A percentile compares a stretch with the other conserved stretches of the same genome.
Conservation (phyloP, 257 asterid genomes). For the Solanum phureja region DNA sequence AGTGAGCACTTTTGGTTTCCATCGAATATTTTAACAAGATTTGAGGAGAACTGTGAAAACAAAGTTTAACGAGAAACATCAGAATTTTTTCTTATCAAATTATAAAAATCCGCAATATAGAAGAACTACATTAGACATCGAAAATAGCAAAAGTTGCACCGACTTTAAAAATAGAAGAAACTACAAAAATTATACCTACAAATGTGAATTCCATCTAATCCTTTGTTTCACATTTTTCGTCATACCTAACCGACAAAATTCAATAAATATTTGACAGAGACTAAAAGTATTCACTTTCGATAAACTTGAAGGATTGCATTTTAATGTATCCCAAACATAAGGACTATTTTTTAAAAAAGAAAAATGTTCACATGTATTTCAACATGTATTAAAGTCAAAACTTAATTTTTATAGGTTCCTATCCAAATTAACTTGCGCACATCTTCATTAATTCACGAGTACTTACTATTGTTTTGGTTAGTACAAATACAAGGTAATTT, state of each 20-base stretch:
- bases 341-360: background rate
- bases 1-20: background rate
- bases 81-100: too few species aligned
- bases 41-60: background rate
- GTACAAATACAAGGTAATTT: background rate
- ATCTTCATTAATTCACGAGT: background rate
- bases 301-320: background rate
- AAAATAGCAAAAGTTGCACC: background rate
- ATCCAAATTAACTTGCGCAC: background rate
- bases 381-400: too few species aligned
- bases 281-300: too few species aligned
- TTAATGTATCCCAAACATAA: background rate
- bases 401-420: too few species aligned
- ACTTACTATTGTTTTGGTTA: background rate
- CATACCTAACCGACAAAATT: background rate
- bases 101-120: background rate
- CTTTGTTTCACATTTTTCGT: accelerated
- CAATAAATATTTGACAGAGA: too few species aligned
- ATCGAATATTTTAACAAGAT: background rate
- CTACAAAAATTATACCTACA: background rate
- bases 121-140: background rate
- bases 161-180: background rate
- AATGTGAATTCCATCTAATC: background rate
- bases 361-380: too few species aligned
- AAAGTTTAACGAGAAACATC: background rate